A percentile compares a stretch with the other conserved stretches of the same genome.
phyloP scores from a whole-genome alignment of 2,329 filamentous ascomycete species.

The Orbilia quercus region DNA sequence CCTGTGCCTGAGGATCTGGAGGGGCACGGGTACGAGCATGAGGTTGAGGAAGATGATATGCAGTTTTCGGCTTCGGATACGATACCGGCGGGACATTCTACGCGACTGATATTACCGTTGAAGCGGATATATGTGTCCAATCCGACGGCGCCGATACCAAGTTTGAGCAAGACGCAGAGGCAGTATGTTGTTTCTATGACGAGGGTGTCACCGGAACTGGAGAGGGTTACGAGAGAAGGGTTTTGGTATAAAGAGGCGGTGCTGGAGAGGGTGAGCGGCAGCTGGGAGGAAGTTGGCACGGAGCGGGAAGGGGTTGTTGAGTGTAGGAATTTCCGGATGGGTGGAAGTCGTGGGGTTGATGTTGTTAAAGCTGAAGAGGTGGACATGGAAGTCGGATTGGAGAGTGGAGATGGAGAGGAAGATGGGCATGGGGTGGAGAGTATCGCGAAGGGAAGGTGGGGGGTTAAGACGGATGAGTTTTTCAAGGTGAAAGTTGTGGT shows the following conservation, averaged over 20 bases:
- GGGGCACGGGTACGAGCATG: constrained; percentile 7
- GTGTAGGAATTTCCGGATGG: constrained; percentile 77
- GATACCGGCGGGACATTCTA: constrained; percentile 76
- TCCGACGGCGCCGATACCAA: constrained; percentile 80
- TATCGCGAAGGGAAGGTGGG: constrained; percentile 40
- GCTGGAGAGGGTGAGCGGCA: constrained; percentile 75
- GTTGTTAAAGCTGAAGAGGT: constrained; percentile 83
- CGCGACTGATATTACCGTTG: constrained; percentile 79
- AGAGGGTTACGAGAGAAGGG: constrained; percentile 80
- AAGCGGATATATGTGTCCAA: constrained; percentile 80
- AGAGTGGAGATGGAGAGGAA: constrained; percentile 7
- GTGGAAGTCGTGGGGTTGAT: constrained; percentile 76
- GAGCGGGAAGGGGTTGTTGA: constrained; percentile 76
- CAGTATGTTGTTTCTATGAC: constrained; percentile 89
- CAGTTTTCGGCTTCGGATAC: constrained; percentile 65
- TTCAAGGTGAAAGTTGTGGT: constrained; percentile 76
- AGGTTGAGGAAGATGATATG: constrained; percentile 64
- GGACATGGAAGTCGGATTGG: constrained; percentile 65
- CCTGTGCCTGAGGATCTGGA: constrained; percentile 54
- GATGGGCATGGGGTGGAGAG: constrained; percentile 16
- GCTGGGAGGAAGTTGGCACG: constrained; percentile 74
- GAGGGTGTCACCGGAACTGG: constrained; percentile 80
- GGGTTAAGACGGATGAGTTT: constrained; percentile 70
- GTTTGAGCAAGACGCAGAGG: constrained; percentile 81
- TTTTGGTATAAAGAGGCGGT: constrained; percentile 93